Percentiles rank a stretch among this genome's conserved stretches.
Evolutionary conservation across 306 rosid species (phyloP).

Genomic region (Castanea mollissima): DNA sequence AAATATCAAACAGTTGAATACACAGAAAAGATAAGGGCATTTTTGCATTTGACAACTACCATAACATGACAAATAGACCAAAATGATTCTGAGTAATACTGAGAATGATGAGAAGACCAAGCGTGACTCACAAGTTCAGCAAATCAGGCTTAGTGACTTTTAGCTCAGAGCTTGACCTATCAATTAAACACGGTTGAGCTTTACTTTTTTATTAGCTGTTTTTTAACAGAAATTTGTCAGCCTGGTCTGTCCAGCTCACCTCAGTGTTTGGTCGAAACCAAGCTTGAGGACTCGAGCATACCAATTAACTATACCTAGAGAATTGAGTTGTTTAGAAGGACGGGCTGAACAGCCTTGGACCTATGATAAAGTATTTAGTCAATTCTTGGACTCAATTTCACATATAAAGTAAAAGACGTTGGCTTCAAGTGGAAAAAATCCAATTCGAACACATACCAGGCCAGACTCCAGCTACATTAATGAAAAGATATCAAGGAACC

Average conservation of each 20-base stretch:
- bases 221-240: too few relatives aligned
- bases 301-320: background rate
- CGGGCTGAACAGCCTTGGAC: background rate
- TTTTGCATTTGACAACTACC: too few relatives aligned
- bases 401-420: background rate
- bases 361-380: background rate
- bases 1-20: too few relatives aligned
- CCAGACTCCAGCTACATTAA: background rate
- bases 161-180: background rate
- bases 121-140: background rate
- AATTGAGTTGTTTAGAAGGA: background rate
- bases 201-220: background rate
- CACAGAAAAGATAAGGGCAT: too few relatives aligned
- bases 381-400: background rate
- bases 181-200: background rate
- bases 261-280: too few relatives aligned
- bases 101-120: too few relatives aligned
- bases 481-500: background rate
- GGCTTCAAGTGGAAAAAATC: background rate
- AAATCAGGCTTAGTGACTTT: background rate
- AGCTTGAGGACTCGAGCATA: background rate
- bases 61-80: too few relatives aligned
- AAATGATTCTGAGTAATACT: too few relatives aligned
- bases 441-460: too few relatives aligned
- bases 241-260: too few relatives aligned